A percentile compares a stretch with the other conserved stretches of the same genome.
Conservation (phyloP, 2,329 filamentous ascomycete genomes). For the Magnaporthiopsis poae region DNA sequence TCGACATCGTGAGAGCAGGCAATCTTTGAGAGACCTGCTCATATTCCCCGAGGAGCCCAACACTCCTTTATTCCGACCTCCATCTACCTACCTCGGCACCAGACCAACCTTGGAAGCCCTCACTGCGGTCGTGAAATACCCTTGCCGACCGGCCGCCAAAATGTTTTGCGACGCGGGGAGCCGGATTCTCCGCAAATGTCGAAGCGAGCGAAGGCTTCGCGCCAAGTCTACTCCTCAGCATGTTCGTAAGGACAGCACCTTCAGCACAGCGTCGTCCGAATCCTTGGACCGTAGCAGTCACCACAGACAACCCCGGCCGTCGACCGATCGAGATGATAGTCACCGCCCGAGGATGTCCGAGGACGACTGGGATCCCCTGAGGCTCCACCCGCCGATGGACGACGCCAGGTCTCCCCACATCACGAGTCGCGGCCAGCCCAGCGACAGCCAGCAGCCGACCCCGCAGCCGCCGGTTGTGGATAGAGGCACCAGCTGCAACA, state of each 20-base stretch:
- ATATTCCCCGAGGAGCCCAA: not conserved
- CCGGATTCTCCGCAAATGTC: conserved; percentile 7
- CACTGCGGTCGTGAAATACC: not conserved
- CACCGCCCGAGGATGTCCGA: not conserved
- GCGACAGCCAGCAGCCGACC: not conserved
- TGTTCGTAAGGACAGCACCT: conserved; percentile 3
- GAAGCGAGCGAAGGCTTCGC: conserved; percentile 8
- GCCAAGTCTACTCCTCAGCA: not conserved
- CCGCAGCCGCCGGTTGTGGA: not conserved
- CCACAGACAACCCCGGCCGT: not conserved
- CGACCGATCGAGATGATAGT: not conserved
- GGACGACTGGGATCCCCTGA: conserved; percentile 23
- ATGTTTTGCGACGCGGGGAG: not conserved
- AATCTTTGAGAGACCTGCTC: not conserved
- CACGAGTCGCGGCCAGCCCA: not conserved
- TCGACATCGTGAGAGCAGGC: not conserved
- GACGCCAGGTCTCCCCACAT: conserved; percentile 10
- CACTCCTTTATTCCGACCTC: not conserved
- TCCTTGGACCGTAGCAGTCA: not conserved
- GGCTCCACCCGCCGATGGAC: conserved; percentile 22
- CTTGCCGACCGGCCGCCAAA: not conserved
- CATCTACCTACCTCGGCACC: not conserved
- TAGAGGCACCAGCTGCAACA: not conserved
- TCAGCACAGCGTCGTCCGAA: conserved; percentile 1
- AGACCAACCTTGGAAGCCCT: not conserved